Evolutionary conservation across 1,139 yeast species (phyloP).

Genomic region (Saccharomyces hybrid): DNA sequence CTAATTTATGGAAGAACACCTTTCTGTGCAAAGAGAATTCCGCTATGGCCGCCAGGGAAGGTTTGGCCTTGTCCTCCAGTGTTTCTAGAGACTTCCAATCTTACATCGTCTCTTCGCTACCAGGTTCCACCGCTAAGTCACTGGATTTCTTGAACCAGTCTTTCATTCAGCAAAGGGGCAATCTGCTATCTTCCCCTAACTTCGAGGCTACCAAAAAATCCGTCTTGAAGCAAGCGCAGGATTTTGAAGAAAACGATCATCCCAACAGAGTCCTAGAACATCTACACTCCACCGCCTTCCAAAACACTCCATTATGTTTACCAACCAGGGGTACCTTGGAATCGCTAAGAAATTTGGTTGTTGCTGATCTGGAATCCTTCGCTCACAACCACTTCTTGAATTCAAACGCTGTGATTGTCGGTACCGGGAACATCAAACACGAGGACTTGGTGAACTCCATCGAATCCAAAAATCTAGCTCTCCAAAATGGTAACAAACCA

Average conservation of each 20-base stretch:
- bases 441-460: slow-evolving; percentile 60
- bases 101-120: slow-evolving; percentile 42
- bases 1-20: slow-evolving; percentile 53
- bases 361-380: slow-evolving; percentile 52
- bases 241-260: slow-evolving; percentile 34
- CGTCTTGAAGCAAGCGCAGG: slow-evolving; percentile 35
- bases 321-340: slow-evolving; percentile 70
- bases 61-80: slow-evolving; percentile 41
- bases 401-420: slow-evolving; percentile 61
- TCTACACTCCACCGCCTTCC: slow-evolving; percentile 75
- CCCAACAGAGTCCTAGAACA: slow-evolving; percentile 53
- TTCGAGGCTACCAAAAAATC: slow-evolving; percentile 33
- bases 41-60: slow-evolving; percentile 36
- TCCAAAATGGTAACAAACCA: slow-evolving; percentile 43
- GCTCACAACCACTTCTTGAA: slow-evolving; percentile 50
- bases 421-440: slow-evolving; percentile 66
- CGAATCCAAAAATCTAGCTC: slow-evolving; percentile 37
- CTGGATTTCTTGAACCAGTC: slow-evolving; percentile 28
- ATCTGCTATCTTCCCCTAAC: slow-evolving; percentile 1
- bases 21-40: slow-evolving; percentile 34
- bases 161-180: slow-evolving; percentile 4
- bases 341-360: slow-evolving; percentile 49
- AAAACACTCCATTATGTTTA: slow-evolving; percentile 69
- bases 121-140: slow-evolving; percentile 44
- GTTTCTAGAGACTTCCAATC: slow-evolving; percentile 51